Conservation (phyloP, 2,329 filamentous ascomycete species). For the Pseudogymnoascus pannorum region DNA sequence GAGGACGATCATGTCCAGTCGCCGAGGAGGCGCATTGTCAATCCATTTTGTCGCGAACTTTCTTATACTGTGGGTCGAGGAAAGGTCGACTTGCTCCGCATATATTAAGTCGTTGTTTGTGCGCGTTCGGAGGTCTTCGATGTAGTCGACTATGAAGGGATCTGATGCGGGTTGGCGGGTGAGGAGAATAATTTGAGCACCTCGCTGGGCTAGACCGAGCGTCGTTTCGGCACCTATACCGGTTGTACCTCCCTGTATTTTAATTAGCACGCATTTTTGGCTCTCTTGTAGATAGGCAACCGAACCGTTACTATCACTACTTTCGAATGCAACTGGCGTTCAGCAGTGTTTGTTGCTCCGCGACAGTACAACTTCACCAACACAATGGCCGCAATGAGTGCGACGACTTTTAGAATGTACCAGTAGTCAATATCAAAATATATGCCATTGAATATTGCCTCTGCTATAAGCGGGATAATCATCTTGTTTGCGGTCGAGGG, state of each 20-base stretch:
- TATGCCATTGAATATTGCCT: slow-evolving; percentile 19
- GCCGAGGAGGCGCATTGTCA: slow-evolving; percentile 81
- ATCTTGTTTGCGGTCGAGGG: slow-evolving; percentile 17
- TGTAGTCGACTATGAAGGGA: slow-evolving; percentile 84
- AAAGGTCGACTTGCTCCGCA: slow-evolving; percentile 86
- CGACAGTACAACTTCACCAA: slow-evolving; percentile 68
- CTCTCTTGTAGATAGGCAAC: not conserved
- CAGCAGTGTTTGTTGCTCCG: slow-evolving; percentile 66
- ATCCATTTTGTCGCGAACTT: slow-evolving; percentile 97
- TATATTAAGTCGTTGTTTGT: slow-evolving; percentile 86
- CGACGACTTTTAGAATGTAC: slow-evolving; percentile 47
- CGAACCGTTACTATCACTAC: slow-evolving; percentile 83
- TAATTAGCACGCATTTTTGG: slow-evolving; percentile 18
- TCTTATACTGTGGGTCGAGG: slow-evolving; percentile 82
- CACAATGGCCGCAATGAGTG: slow-evolving; percentile 44
- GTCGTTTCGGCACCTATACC: slow-evolving; percentile 79
- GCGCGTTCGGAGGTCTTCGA: slow-evolving; percentile 72
- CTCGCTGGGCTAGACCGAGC: slow-evolving; percentile 66
- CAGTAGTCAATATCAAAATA: slow-evolving; percentile 20
- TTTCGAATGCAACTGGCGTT: slow-evolving; percentile 85
- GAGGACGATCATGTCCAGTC: slow-evolving; percentile 84
- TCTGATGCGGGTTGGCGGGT: slow-evolving; percentile 76
- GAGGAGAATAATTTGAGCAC: slow-evolving; percentile 85
- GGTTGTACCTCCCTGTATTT: slow-evolving; percentile 69
- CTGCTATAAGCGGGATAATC: slow-evolving; percentile 26